Conservation (phyloP, 2,329 filamentous ascomycete species). For the Fusarium sp. region DNA sequence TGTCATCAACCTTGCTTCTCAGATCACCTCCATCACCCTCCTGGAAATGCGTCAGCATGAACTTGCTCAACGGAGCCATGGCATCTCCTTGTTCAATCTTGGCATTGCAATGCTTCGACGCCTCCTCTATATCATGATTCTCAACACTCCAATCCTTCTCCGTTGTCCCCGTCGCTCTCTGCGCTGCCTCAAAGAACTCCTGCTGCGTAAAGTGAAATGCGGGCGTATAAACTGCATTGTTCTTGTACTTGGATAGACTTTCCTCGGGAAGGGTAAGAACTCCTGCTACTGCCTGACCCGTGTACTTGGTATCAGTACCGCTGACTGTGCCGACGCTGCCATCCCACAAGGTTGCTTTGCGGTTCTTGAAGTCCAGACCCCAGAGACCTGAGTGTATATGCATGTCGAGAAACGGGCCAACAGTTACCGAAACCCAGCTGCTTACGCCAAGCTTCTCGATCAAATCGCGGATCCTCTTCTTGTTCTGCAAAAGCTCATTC, state of each 20-base stretch:
- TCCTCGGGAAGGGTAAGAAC: neutral
- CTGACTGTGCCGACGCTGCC: slow-evolving; percentile 1
- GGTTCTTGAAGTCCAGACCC: slow-evolving; percentile 11
- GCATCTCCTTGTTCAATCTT: slow-evolving; percentile 9
- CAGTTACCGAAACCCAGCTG: slow-evolving; percentile 25
- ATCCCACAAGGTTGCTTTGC: slow-evolving; percentile 16
- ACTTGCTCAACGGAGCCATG: slow-evolving; percentile 14
- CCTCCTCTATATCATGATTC: slow-evolving; percentile 1
- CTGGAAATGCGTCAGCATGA: slow-evolving; percentile 26
- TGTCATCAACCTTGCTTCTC: slow-evolving; percentile 7
- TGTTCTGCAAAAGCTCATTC: slow-evolving; percentile 21
- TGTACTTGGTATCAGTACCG: slow-evolving; percentile 1
- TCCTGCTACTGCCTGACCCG: slow-evolving; percentile 13
- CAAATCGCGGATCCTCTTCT: slow-evolving; percentile 19
- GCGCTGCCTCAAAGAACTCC: slow-evolving; percentile 22
- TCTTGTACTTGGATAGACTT: slow-evolving; percentile 12
- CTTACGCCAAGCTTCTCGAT: slow-evolving; percentile 24
- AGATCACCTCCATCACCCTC: slow-evolving; percentile 8
- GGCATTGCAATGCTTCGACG: slow-evolving; percentile 3
- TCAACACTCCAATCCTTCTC: slow-evolving; percentile 20
- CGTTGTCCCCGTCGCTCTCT: neutral
- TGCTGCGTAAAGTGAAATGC: slow-evolving; percentile 3
- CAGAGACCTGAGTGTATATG: slow-evolving; percentile 18
- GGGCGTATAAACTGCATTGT: slow-evolving; percentile 19
- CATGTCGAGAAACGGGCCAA: slow-evolving; percentile 20